phyloP scores from a whole-genome alignment of 1,284 basidiomycete species.

The Cryptococcus sp. region DNA sequence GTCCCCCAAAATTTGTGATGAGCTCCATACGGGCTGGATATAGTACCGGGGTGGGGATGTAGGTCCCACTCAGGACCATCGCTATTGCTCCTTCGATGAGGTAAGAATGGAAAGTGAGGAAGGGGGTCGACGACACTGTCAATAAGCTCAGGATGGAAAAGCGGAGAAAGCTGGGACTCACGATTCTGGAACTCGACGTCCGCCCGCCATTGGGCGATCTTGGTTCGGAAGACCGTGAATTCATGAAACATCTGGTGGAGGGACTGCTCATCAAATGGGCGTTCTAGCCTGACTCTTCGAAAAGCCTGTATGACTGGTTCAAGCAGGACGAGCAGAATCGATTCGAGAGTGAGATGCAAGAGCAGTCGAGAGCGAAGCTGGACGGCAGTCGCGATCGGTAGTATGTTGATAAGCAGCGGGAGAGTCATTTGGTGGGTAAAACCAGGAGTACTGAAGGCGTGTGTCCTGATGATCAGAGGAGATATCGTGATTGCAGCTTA shows the following conservation, averaged over 20 bases:
- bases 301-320: neutral
- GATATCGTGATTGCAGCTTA: neutral
- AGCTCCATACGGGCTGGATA: neutral
- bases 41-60: neutral
- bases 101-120: neutral
- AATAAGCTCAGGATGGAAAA: neutral
- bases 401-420: neutral
- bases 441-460: neutral
- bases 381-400: neutral
- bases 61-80: neutral
- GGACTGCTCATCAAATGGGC: neutral
- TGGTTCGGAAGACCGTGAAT: neutral
- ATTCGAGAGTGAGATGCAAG: neutral
- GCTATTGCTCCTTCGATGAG: neutral
- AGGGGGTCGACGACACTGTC: neutral
- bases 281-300: neutral
- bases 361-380: neutral
- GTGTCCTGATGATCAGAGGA: neutral
- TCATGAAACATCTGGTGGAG: neutral
- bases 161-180: neutral
- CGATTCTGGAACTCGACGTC: neutral
- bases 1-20: neutral
- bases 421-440: neutral
- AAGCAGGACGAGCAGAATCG: neutral
- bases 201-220: neutral